A percentile compares a stretch with the other conserved stretches of the same genome.
Evolutionary conservation across 805 yeast species (phyloP).

Genomic region (Candida oleophila): DNA sequence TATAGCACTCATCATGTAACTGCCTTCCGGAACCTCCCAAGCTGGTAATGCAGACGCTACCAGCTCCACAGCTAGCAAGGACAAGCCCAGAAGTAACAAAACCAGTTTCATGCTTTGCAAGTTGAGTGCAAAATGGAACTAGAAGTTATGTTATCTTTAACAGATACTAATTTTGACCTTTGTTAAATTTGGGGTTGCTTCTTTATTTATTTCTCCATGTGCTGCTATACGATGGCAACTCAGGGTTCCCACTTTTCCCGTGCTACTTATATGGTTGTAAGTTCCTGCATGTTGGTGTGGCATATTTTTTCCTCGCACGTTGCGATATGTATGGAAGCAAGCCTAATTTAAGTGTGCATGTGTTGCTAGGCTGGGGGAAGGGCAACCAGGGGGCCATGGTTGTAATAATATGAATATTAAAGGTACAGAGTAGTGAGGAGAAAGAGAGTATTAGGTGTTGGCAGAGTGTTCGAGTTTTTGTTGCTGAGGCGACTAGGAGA

Average conservation of each 20-base stretch:
- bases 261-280: not conserved
- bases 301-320: not conserved
- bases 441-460: too few relatives aligned
- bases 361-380: too few relatives aligned
- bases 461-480: too few relatives aligned
- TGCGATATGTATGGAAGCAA: not conserved
- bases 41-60: constrained; percentile 13
- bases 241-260: not conserved
- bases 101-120: not conserved
- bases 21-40: constrained; percentile 18
- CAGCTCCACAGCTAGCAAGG: not conserved
- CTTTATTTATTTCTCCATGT: not conserved
- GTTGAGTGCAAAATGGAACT: not conserved
- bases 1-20: constrained; percentile 22
- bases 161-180: too few relatives aligned
- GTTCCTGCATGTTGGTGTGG: too few relatives aligned
- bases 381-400: too few relatives aligned
- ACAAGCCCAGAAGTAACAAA: not conserved
- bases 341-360: not conserved
- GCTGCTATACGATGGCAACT: not conserved
- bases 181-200: too few relatives aligned
- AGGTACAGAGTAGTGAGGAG: too few relatives aligned
- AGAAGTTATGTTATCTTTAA: too few relatives aligned
- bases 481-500: too few relatives aligned
- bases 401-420: too few relatives aligned